Evolutionary conservation across 179 eudicot genomes (phyloP), one percentile per base, ranked within the genome.

Genomic region (Sideroxylon spinosum): DNA sequence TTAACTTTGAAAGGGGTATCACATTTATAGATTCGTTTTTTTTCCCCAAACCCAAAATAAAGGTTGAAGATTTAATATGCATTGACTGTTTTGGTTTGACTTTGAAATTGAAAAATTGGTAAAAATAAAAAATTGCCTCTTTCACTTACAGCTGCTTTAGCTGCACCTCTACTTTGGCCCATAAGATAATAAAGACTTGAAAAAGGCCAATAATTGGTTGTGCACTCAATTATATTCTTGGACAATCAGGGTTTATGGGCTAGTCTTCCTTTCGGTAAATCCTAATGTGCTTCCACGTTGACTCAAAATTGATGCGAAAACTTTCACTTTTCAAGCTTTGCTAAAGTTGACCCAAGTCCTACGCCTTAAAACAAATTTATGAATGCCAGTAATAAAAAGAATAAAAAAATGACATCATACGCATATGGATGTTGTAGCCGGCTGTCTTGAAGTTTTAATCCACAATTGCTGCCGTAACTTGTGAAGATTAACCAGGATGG

Each of bases 361-460:
- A 20, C 73, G 19, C 9, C 25, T 17, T 67, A n/a, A 37, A 37
- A 0, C 2, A 66, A 66, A 28, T 32, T 11, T 64, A 64, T 25
- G 6, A 14, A 64, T 26, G 6, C 3, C 44, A 6, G 44, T 37
- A 37, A 37, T 37, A 37, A 1, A 68, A 19, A 2, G 32, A 16
- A 32, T 9, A n/a, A n/a, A 37, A 68, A 71, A 29, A 71, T 71
- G 25, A 23, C 29, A 50, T 25, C 44, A 37, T 1, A 14, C 46
- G 14, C n/a, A 13, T 11, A 25, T 13, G 25, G 22, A 71, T 62
- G 17, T 49, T 23, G 74, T 2, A 55, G 25, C 16, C 7, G 63
- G 48, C 75, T 53, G 37, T 50, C 22, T 71, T 71, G 60, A 68
- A 46, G 73, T 68, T 46, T 68, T 26, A 56, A 28, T 68, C 26